Evolutionary conservation across 768 basidiomycete genomes (phyloP).

Genomic region (Rhodotorula graminis): DNA sequence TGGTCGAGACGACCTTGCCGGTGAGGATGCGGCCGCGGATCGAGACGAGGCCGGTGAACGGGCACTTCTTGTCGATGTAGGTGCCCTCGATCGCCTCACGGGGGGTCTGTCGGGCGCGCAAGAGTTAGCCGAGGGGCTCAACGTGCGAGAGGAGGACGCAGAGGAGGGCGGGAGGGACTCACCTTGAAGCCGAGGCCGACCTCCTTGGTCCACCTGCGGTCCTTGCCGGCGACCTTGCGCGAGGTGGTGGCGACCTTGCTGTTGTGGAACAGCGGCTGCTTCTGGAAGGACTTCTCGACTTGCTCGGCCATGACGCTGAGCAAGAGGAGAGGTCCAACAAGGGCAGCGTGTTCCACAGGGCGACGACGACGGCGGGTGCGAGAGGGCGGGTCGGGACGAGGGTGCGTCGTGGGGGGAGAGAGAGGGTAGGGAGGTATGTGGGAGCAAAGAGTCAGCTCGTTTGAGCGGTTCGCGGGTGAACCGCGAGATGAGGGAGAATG

Average conservation of each 20-base stretch:
- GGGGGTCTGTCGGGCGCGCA: conserved; percentile 82
- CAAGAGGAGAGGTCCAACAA: not conserved
- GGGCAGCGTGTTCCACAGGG: not conserved
- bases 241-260: conserved; percentile 83
- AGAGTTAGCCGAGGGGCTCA: not conserved
- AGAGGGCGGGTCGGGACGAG: not conserved
- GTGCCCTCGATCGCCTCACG: conserved; percentile 89
- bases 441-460: not conserved
- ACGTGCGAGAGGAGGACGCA: not conserved
- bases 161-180: not conserved
- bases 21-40: conserved; percentile 99
- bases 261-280: conserved; percentile 97
- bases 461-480: not conserved
- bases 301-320: conserved; percentile 52
- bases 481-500: too few species aligned
- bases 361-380: not conserved
- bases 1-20: conserved; percentile 94
- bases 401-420: too few species aligned
- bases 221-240: conserved; percentile 88
- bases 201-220: conserved; percentile 94
- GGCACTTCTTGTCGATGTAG: conserved; percentile 99
- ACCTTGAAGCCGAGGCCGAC: conserved; percentile 44
- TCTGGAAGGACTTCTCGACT: conserved; percentile 97
- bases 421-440: too few species aligned
- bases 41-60: conserved; percentile 92